Conservation (phyloP, 306 rosid species). For the Begonia masoniana region DNA sequence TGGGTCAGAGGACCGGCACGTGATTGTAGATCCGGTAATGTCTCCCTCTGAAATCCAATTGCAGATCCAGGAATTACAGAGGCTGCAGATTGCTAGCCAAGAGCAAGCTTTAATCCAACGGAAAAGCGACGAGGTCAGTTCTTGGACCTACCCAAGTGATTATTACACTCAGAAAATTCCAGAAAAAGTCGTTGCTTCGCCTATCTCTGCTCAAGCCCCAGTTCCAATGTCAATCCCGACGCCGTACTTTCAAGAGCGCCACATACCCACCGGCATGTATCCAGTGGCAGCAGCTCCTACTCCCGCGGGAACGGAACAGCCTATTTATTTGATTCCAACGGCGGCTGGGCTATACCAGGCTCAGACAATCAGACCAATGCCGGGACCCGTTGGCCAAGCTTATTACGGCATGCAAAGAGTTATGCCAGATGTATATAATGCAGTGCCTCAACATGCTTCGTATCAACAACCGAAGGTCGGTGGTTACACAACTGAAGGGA, state of each 20-base stretch:
- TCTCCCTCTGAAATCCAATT: conserved; percentile 37
- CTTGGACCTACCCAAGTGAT: conserved; percentile 24
- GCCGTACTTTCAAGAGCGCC: conserved; percentile 33
- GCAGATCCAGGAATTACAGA: conserved; percentile 48
- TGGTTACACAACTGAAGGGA: conserved; percentile 17
- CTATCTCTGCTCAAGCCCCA: conserved; percentile 20
- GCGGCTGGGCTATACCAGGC: conserved; percentile 53
- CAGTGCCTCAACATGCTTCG: conserved; percentile 16
- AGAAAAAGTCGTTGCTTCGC: conserved; percentile 25
- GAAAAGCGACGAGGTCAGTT: conserved; percentile 33
- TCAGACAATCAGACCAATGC: conserved; percentile 23
- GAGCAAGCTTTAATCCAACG: conserved; percentile 27
- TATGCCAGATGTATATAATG: conserved; percentile 27
- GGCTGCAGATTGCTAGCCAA: conserved; percentile 28
- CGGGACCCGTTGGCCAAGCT: conserved; percentile 38
- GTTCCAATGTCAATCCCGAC: conserved; percentile 23
- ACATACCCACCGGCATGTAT: conserved; percentile 29
- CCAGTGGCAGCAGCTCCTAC: conserved; percentile 14
- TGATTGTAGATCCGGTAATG: conserved; percentile 22
- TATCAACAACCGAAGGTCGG: conserved; percentile 18
- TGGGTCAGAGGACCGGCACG: conserved; percentile 34
- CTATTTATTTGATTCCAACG: conserved; percentile 49
- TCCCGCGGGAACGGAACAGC: conserved; percentile 31
- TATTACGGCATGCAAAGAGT: conserved; percentile 43
- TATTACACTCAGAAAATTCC: conserved; percentile 25